Conservation (phyloP, 805 yeast species). For the Saitoella complicata region DNA sequence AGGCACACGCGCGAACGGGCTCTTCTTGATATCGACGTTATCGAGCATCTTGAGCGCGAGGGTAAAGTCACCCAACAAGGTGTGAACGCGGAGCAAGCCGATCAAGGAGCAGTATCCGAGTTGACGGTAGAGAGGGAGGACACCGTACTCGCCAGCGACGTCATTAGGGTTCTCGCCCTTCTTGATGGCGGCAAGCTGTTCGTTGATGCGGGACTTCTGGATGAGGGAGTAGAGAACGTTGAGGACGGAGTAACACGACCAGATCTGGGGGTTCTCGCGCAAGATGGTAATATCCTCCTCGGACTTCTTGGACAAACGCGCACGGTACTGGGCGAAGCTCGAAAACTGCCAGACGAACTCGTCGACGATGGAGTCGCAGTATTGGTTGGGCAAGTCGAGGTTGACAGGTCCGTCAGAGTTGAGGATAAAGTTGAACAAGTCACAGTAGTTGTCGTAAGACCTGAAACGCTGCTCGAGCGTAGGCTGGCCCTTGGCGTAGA, state of each 20-base stretch:
- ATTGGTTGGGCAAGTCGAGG: constrained; percentile 31
- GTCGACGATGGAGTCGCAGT: constrained; percentile 39
- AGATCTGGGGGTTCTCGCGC: constrained; percentile 25
- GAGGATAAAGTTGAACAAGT: constrained; percentile 30
- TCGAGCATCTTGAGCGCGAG: constrained; percentile 35
- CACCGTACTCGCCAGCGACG: constrained; percentile 31
- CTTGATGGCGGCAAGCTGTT: constrained; percentile 24
- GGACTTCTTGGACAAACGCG: constrained; percentile 22
- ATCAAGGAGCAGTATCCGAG: constrained; percentile 34
- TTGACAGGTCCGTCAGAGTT: constrained; percentile 30
- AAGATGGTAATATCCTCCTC: constrained; percentile 25
- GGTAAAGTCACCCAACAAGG: constrained; percentile 33
- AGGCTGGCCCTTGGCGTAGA: constrained; percentile 30
- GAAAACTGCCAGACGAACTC: constrained; percentile 38
- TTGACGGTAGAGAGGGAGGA: constrained; percentile 28
- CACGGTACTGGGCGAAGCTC: constrained; percentile 28
- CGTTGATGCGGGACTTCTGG: constrained; percentile 26
- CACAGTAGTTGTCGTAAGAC: constrained; percentile 34
- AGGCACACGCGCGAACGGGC: constrained; percentile 32
- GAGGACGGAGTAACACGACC: constrained; percentile 33
- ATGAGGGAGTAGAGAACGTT: constrained; percentile 33
- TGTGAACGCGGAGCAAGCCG: constrained; percentile 35
- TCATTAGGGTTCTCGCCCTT: constrained; percentile 19
- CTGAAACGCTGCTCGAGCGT: constrained; percentile 30
- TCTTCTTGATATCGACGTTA: constrained; percentile 30